Evolutionary conservation across 2,329 filamentous ascomycete species (phyloP).

Genomic region (Pyrenochaeta sp.): DNA sequence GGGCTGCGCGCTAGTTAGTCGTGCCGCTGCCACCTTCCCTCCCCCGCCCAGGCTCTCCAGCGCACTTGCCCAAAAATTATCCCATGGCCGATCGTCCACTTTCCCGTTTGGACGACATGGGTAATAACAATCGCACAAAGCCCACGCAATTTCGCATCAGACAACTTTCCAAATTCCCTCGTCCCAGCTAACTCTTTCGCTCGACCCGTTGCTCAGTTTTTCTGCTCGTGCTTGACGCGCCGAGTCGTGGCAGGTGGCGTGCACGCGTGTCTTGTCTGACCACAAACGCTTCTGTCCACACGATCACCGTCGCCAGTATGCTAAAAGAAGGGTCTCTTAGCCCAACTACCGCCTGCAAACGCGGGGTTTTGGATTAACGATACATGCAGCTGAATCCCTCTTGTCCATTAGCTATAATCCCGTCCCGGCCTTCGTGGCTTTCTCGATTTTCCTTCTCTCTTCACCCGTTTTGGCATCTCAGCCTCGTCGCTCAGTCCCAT

Average conservation of each 20-base stretch:
- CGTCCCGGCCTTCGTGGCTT: slow-evolving; percentile 12
- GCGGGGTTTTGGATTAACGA: slow-evolving; percentile 19
- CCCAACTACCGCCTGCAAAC: slow-evolving; percentile 21
- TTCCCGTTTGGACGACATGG: slow-evolving; percentile 14
- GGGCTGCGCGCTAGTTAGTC: slow-evolving; percentile 12
- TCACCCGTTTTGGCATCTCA: not conserved
- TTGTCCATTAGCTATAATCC: slow-evolving; percentile 14
- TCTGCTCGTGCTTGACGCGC: slow-evolving; percentile 12
- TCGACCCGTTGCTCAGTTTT: not conserved
- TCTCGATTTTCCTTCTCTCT: slow-evolving; percentile 15
- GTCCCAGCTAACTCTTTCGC: not conserved
- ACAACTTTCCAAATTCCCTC: not conserved
- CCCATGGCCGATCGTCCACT: slow-evolving; percentile 21
- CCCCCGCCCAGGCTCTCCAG: slow-evolving; percentile 1
- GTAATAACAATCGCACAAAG: slow-evolving; percentile 7
- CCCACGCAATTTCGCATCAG: not conserved
- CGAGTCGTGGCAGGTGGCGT: slow-evolving; percentile 18
- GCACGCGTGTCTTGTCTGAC: slow-evolving; percentile 14
- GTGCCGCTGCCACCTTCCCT: slow-evolving; percentile 8
- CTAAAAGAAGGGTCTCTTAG: slow-evolving; percentile 24
- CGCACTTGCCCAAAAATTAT: slow-evolving; percentile 20
- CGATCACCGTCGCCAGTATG: slow-evolving; percentile 30
- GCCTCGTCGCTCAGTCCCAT: slow-evolving; percentile 5
- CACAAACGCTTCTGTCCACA: slow-evolving; percentile 24
- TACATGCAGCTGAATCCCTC: slow-evolving; percentile 18